phyloP scores from a whole-genome alignment of 306 rosid species.

The Acacia melanoxylon region DNA sequence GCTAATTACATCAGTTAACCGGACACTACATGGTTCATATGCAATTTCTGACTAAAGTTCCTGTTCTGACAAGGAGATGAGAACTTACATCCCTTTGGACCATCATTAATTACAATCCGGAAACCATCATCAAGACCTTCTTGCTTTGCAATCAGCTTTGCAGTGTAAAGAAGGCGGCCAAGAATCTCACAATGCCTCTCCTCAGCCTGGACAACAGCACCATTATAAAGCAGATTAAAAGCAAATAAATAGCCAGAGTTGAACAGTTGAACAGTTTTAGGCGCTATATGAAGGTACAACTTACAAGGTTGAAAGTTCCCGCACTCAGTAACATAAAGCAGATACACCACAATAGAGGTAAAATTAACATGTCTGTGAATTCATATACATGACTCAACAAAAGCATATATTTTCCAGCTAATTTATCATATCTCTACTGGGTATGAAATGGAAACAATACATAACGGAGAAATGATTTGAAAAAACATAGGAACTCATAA shows the following conservation, averaged over 20 bases:
- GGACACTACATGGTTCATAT: background rate
- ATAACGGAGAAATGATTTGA: background rate
- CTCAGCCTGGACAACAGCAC: constrained; percentile 64
- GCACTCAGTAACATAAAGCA: background rate
- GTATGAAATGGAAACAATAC: background rate
- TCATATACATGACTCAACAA: background rate
- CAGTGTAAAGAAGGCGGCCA: constrained; percentile 77
- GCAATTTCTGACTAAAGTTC: background rate
- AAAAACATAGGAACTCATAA: background rate
- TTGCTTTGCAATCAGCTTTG: constrained; percentile 78
- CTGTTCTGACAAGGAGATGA: constrained; percentile 3
- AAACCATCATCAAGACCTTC: constrained; percentile 86
- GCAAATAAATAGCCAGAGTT: background rate
- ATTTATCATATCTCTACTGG: background rate
- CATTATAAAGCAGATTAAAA: background rate
- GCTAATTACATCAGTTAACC: background rate
- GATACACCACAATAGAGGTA: background rate
- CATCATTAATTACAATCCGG: constrained; percentile 80
- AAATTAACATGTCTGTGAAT: background rate
- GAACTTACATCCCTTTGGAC: constrained; percentile 67
- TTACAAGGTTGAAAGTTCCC: background rate
- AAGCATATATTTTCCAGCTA: background rate
- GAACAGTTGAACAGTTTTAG: background rate
- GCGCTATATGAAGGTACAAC: background rate
- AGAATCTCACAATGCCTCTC: constrained; percentile 85